phyloP scores from a whole-genome alignment of 2,329 filamentous ascomycete species.

The Colletotrichum orbiculare region DNA sequence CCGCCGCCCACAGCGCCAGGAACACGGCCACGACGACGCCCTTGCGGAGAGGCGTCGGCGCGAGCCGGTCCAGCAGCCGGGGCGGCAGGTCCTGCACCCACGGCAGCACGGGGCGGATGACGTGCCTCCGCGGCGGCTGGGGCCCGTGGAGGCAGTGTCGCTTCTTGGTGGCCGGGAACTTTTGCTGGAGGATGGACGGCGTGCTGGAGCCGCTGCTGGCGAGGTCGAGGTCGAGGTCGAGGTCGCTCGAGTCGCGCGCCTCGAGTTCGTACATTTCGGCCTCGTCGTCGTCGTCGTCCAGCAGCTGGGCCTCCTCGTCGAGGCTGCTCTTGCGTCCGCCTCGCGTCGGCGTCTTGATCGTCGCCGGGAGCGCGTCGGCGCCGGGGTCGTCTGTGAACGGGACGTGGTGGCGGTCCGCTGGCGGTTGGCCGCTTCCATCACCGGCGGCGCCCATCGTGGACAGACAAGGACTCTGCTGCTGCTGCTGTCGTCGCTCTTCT shows the following conservation, averaged over 20 bases:
- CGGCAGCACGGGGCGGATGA: slow-evolving; percentile 25
- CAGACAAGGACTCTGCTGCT: background rate
- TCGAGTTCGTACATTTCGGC: slow-evolving; percentile 30
- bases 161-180: slow-evolving; percentile 26
- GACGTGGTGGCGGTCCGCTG: slow-evolving; percentile 1
- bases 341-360: background rate
- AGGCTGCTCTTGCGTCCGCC: background rate
- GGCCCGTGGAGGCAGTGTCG: slow-evolving; percentile 30
- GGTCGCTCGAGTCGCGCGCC: background rate
- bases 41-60: slow-evolving; percentile 26
- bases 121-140: slow-evolving; percentile 23
- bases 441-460: slow-evolving; percentile 21
- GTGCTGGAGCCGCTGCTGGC: slow-evolving; percentile 22
- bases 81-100: slow-evolving; percentile 20
- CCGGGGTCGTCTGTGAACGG: slow-evolving; percentile 30
- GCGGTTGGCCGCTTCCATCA: slow-evolving; percentile 10
- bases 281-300: slow-evolving; percentile 4
- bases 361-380: slow-evolving; percentile 3
- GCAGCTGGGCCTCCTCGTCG: slow-evolving; percentile 26
- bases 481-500: background rate
- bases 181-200: slow-evolving; percentile 21
- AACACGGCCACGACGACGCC: slow-evolving; percentile 26
- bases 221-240: too few species aligned
- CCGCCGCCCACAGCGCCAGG: slow-evolving; percentile 17
- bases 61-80: slow-evolving; percentile 23